Evolutionary conservation across 345 rosid species (phyloP).

Genomic region (Gossypium ekmanianum): DNA sequence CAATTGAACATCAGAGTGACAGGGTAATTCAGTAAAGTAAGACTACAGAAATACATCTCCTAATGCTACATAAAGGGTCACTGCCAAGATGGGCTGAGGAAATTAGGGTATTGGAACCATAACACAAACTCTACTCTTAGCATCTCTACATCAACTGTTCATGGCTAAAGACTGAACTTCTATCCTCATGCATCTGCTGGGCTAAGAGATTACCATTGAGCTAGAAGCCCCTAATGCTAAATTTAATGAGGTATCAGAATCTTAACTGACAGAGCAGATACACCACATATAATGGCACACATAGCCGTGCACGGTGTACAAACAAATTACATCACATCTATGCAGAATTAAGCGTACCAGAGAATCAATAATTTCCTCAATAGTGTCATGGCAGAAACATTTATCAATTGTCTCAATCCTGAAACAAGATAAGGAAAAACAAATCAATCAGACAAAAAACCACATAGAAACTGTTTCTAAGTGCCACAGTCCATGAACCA

Average conservation of each 20-base stretch:
- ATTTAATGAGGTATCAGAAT: neutral
- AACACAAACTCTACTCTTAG: neutral
- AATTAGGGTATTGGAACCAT: neutral
- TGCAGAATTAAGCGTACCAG: constrained; percentile 46
- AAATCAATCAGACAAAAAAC: neutral
- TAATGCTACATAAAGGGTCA: neutral
- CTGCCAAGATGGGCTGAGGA: neutral
- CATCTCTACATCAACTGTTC: neutral
- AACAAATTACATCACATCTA: neutral
- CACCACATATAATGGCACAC: neutral
- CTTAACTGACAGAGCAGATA: neutral
- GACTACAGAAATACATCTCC: neutral
- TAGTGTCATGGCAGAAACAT: constrained; percentile 77
- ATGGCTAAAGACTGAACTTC: neutral
- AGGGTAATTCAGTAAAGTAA: neutral
- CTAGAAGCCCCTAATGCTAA: neutral
- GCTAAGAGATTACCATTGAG: neutral
- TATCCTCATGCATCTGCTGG: neutral
- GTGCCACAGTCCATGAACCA: neutral
- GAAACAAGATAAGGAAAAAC: constrained; percentile 19
- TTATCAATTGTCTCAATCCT: constrained; percentile 78
- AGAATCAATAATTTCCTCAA: constrained; percentile 80
- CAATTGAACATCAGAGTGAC: neutral
- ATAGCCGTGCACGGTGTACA: neutral
- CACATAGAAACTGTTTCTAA: neutral